Evolutionary conservation across 1,139 yeast genomes (phyloP), one percentile per base, ranked within the genome.

Genomic region (Kodamaea alishanica): DNA sequence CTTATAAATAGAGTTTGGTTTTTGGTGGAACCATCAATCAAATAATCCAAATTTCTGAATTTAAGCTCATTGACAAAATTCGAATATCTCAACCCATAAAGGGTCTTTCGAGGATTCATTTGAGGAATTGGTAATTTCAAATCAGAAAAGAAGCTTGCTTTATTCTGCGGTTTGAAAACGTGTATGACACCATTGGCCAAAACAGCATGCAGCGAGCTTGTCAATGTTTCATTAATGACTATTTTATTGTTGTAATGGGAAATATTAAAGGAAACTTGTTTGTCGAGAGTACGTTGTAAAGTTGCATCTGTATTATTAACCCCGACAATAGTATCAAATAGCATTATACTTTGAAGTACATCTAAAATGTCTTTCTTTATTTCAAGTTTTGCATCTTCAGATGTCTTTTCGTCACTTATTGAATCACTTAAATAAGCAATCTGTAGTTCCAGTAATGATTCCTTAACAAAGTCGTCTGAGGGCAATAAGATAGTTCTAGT

Each of bases 21-120:
- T 0, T 58, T 26, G 0, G 64, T 52, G 0, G 65, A 48, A 4
- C 84, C 81, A 42, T 81, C 82, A 12, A 90, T 73, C 37, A 86
- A 62, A 30, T 70, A 46, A 3, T 67, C 62, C 22, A 88, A 61
- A n/a, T 75, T 70, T 44, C 92, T 73, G 45, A 86, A 78, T 36
- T 77, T 66, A 20, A 88, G 53, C 52, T 88, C 96, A 20, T 75
- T 72, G 3, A 85, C 94, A 56, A 87, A 81, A 25, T 70, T 70
- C 2, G 82, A 70, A 36, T 79, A 81, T 43, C 79, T 81, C 42
- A 89, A 61, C 0, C 95, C 96, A 50, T 76, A 72, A 6, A 90
- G 63, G 38, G 85, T 79, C 54, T 84, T 88, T 47, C 84, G 72
- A 0, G 90, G 84, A n/a, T 80, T 79, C 61, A 86, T 77, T 0